Evolutionary conservation across 805 yeast genomes (phyloP), one percentile per base, ranked within the genome.

Genomic region (Maudiozyma barnettii): DNA sequence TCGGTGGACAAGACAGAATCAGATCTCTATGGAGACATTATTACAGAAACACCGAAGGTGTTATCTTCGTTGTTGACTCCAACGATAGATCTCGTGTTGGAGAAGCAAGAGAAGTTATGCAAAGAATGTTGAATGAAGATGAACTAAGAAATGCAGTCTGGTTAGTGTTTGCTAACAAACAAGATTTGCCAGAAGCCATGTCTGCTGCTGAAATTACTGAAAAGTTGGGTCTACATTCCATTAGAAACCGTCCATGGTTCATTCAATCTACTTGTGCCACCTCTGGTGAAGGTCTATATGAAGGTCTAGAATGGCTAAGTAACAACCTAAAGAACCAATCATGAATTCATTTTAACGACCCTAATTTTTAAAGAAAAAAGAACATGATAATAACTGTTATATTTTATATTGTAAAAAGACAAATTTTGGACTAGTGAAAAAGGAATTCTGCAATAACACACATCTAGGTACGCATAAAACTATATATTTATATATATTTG

Each of bases 21-120:
- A 86, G 98, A 76, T 96, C 98, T 51, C 77, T 91, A 71, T 91
- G 98, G 98, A 85, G 97, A 81, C 95, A 91, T 74, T 91, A 91
- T 72, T 91, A 82, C 86, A 96, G 91, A 75, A 91, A 91, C 79
- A 89, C 97, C 52, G 97, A 91, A 73, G 97, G 97, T 76, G 87
- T 91, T 67, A 90, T 91, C 69, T 91, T 90, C 68, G 98, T 91
- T 54, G 96, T 91, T 60, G 98, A 91, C 76, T 86, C 96, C 53
- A 89, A 90, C 75, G 98, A 91, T 74, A 86, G 96, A 76, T 95
- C 89, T 66, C 95, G 98, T 79, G 84, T 91, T 66, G 79, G 88
- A 65, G 98, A 91, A 75, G 97, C 98, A 48, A 87, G 96, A 73
- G 97, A 90, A 75, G 96, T 89, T 71, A 79, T 91, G 74, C 96